Conservation (phyloP, 1,284 basidiomycete genomes). For the Cryptococcus depauperatus region DNA sequence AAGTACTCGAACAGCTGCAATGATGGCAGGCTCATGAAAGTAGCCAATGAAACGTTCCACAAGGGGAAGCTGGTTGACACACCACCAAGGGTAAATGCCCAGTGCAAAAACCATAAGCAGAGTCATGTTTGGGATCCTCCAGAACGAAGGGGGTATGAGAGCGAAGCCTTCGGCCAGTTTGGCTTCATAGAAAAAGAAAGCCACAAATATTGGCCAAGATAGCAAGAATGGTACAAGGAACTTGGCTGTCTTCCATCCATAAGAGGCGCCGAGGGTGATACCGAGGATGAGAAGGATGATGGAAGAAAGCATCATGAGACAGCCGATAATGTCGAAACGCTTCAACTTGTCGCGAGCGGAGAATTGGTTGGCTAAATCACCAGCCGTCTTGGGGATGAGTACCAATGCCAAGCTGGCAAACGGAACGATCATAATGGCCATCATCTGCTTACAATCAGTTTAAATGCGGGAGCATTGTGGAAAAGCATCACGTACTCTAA, state of each 20-base stretch:
- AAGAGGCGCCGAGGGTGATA: slow-evolving; percentile 36
- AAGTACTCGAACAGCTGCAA: slow-evolving; percentile 19
- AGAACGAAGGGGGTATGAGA: slow-evolving; percentile 26
- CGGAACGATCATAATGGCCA: slow-evolving; percentile 25
- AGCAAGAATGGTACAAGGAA: slow-evolving; percentile 43
- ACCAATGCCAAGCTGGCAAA: slow-evolving; percentile 17
- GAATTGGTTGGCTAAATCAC: slow-evolving; percentile 13
- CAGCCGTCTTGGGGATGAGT: slow-evolving; percentile 25
- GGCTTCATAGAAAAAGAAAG: slow-evolving; percentile 35
- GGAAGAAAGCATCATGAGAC: slow-evolving; percentile 25
- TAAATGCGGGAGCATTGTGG: slow-evolving; percentile 20
- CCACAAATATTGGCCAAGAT: slow-evolving; percentile 27
- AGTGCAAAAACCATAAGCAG: slow-evolving; percentile 25
- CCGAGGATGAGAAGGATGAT: slow-evolving; percentile 40
- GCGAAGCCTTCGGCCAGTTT: slow-evolving; percentile 21
- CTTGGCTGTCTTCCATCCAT: slow-evolving; percentile 33
- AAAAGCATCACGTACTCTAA: slow-evolving; percentile 22
- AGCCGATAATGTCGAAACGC: slow-evolving; percentile 35
- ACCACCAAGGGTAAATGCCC: slow-evolving; percentile 25
- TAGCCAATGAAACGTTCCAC: slow-evolving; percentile 17
- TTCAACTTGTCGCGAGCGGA: slow-evolving; percentile 20
- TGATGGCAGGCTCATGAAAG: slow-evolving; percentile 17
- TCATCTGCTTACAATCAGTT: slow-evolving; percentile 2
- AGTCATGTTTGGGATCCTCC: slow-evolving; percentile 32
- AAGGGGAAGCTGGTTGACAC: slow-evolving; percentile 15